Base-by-base conservation (phyloP, 768 basidiomycete species). In the Calocybe cyanea region DNA sequence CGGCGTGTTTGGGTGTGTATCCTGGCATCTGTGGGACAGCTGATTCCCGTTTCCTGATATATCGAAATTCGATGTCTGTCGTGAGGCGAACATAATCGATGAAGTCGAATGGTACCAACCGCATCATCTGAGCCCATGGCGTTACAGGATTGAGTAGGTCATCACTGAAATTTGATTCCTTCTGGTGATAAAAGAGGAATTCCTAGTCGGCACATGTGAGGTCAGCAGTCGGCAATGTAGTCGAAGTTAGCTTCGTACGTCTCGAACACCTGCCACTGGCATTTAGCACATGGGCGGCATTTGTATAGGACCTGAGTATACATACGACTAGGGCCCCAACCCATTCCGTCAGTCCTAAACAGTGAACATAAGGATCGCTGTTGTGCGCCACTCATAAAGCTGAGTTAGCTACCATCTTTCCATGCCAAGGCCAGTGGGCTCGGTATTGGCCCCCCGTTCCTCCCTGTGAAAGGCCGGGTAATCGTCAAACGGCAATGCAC, bases 311-410 rank as follows among this genome's bases (percentile, higher is more conserved):
- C 55, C 64, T 21, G 48, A 66, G 60, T 47, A 69, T 67, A 69
- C 86, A 68, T 55, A 90, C 87, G 76, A 60, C 85, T 87, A 11
- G 88, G 85, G 23, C 87, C 86, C 88, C 88, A 91, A 38, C 85
- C 84, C 77, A 89, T 85, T 31, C 87, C 72, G 56, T 76, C 70
- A 50, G 74, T 74, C 72, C 71, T 75, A 41, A 31, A 32, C 23
- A 49, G 19, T 41, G 34, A 49, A 31, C 30, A 35, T 44, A 48
- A 52, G 33, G 17, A 43, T 39, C 20, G 17, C 24, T 34, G 41
- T 45, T 8, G 21, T 45, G 44, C 46, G 32, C 46, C 49, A 43
- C 25, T 20, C 39, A 33, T 41, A 34, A 17, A 48, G 42, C 21
- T 28, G 20, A 13, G 17, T 9, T 23, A 41, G 59, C 30, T 57